A percentile compares a stretch with the other conserved stretches of the same genome.
phyloP scores from a whole-genome alignment of 1,284 basidiomycete genomes.

The Blastosporella zonata region DNA sequence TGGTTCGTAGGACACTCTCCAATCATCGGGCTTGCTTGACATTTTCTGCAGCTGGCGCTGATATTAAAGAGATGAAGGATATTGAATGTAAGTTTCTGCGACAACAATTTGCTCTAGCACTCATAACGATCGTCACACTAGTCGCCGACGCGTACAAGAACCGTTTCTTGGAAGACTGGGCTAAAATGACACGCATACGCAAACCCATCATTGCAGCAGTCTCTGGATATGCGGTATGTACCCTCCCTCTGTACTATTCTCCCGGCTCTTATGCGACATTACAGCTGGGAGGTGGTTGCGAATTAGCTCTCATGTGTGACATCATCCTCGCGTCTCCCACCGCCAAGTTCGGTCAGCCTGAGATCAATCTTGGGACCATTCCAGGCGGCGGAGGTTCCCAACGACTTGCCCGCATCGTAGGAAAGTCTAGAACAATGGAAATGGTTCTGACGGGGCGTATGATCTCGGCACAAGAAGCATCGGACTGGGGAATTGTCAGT shows the following conservation, averaged over 20 bases:
- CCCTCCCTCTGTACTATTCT: neutral
- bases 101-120: neutral
- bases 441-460: slow-evolving; percentile 86
- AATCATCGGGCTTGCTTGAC: neutral
- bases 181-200: slow-evolving; percentile 68
- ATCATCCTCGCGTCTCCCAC: slow-evolving; percentile 94
- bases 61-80: slow-evolving; percentile 94
- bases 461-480: slow-evolving; percentile 82
- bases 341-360: slow-evolving; percentile 95
- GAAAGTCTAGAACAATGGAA: slow-evolving; percentile 97
- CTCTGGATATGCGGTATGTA: slow-evolving; percentile 87
- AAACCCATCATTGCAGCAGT: slow-evolving; percentile 98
- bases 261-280: neutral
- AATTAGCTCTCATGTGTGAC: slow-evolving; percentile 96
- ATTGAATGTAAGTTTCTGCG: slow-evolving; percentile 69
- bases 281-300: slow-evolving; percentile 94
- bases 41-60: slow-evolving; percentile 65
- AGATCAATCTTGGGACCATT: slow-evolving; percentile 96
- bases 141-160: slow-evolving; percentile 85
- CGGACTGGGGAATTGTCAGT: slow-evolving; percentile 81
- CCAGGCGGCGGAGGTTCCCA: slow-evolving; percentile 88
- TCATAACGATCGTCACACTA: slow-evolving; percentile 26
- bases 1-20: slow-evolving; percentile 42
- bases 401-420: slow-evolving; percentile 82
- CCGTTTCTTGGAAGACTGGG: slow-evolving; percentile 91